phyloP scores from a whole-genome alignment of 2,329 filamentous ascomycete species.

The Westerdykella sp. region DNA sequence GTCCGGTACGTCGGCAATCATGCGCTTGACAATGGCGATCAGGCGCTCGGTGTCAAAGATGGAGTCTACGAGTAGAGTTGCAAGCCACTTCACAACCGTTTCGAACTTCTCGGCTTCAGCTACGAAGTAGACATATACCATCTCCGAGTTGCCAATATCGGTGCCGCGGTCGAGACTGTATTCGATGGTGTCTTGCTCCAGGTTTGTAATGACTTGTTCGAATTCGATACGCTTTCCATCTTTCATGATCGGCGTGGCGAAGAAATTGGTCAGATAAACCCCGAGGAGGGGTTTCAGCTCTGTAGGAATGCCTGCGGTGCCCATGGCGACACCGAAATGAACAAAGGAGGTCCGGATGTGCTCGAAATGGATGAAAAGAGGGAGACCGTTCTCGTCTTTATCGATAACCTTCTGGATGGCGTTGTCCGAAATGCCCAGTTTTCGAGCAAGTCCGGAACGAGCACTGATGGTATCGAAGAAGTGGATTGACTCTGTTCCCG shows the following conservation, averaged over 20 bases:
- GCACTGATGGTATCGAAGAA: constrained; percentile 88
- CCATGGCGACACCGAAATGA: constrained; percentile 72
- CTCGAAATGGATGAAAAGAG: constrained; percentile 94
- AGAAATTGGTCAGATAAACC: constrained; percentile 87
- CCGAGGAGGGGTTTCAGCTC: constrained; percentile 77
- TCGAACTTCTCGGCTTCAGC: constrained; percentile 84
- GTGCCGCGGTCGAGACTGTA: constrained; percentile 67
- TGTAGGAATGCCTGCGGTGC: constrained; percentile 70
- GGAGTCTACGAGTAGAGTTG: constrained; percentile 78
- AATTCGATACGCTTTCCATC: constrained; percentile 75
- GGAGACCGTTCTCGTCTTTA: constrained; percentile 55
- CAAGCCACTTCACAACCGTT: constrained; percentile 75
- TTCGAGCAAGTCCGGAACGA: constrained; percentile 69
- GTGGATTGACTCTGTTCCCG: constrained; percentile 82
- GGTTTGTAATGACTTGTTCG: constrained; percentile 82
- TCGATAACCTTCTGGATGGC: constrained; percentile 71
- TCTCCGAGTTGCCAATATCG: constrained; percentile 70
- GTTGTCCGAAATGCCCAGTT: constrained; percentile 62
- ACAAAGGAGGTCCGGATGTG: constrained; percentile 91
- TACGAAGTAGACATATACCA: constrained; percentile 74
- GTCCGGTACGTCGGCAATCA: constrained; percentile 87
- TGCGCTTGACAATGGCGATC: constrained; percentile 63
- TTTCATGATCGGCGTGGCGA: constrained; percentile 78
- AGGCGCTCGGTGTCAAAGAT: constrained; percentile 71
- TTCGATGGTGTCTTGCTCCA: constrained; percentile 85